A percentile compares a stretch with the other conserved stretches of the same genome.
Conservation (phyloP, 805 yeast genomes). For the Nakazawaea populi region DNA sequence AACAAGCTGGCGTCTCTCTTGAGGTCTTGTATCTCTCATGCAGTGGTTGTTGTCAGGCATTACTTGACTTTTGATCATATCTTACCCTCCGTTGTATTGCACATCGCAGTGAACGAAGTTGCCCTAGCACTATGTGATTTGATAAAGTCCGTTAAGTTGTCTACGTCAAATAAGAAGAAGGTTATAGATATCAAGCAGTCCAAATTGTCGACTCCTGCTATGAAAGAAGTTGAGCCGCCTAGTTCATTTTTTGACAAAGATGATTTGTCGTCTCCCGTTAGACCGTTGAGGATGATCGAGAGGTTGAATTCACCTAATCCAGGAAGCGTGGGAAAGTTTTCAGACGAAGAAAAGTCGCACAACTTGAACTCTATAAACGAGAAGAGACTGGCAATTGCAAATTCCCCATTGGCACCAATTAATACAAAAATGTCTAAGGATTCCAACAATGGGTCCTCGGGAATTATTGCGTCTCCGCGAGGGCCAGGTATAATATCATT, state of each 20-base stretch:
- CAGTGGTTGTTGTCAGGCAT: slow-evolving; percentile 73
- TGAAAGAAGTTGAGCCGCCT: slow-evolving; percentile 4
- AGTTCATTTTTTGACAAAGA: slow-evolving; percentile 4
- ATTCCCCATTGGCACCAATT: slow-evolving; percentile 5
- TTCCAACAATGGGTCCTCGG: not conserved
- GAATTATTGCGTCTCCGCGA: slow-evolving; percentile 4
- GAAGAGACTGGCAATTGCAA: slow-evolving; percentile 1
- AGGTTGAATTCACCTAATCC: slow-evolving; percentile 30
- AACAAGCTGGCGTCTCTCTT: slow-evolving; percentile 22
- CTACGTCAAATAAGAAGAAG: slow-evolving; percentile 9
- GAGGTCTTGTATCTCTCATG: slow-evolving; percentile 65
- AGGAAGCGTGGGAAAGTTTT: slow-evolving; percentile 15
- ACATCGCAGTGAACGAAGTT: slow-evolving; percentile 72
- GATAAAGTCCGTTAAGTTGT: slow-evolving; percentile 42
- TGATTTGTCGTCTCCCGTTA: slow-evolving; percentile 38
- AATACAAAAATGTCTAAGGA: not conserved
- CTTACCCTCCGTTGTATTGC: slow-evolving; percentile 64
- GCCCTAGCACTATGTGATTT: slow-evolving; percentile 61
- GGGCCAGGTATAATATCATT: slow-evolving; percentile 20
- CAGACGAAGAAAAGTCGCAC: not conserved
- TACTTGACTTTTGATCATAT: slow-evolving; percentile 57
- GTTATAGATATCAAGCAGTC: slow-evolving; percentile 1
- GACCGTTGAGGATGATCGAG: slow-evolving; percentile 66
- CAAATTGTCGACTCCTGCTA: slow-evolving; percentile 11
- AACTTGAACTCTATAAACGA: not conserved